Evolutionary conservation across 306 rosid genomes (phyloP).

Genomic region (Sindora glabra): DNA sequence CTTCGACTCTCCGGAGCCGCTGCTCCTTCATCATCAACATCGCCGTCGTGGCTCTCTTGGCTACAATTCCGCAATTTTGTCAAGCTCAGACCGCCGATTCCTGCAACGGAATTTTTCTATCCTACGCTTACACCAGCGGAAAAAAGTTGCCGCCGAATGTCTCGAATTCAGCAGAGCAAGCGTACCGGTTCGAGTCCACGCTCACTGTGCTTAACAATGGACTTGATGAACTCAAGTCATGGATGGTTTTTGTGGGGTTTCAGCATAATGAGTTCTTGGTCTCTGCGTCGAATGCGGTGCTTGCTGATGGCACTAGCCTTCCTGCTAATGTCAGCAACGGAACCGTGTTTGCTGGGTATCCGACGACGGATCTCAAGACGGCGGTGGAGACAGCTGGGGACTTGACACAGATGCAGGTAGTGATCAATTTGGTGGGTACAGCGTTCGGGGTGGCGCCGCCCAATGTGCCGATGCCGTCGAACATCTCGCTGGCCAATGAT

Average conservation of each 20-base stretch:
- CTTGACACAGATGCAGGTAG: conserved; percentile 67
- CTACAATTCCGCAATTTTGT: conserved; percentile 20
- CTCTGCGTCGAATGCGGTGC: conserved; percentile 63
- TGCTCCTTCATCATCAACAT: not conserved
- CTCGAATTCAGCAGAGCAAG: conserved; percentile 33
- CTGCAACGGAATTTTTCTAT: conserved; percentile 64
- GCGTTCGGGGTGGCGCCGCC: conserved; percentile 80
- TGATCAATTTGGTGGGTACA: conserved; percentile 61
- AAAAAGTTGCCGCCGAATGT: conserved; percentile 39
- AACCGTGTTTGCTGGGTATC: conserved; percentile 65
- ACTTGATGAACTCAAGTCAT: conserved; percentile 62
- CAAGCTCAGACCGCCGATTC: conserved; percentile 30
- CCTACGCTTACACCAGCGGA: conserved; percentile 52
- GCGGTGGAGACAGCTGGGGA: conserved; percentile 93
- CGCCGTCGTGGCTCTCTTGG: conserved; percentile 8
- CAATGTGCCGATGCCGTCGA: conserved; percentile 51
- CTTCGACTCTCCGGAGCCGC: not conserved
- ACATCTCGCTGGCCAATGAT: conserved; percentile 64
- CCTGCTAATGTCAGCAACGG: conserved; percentile 75
- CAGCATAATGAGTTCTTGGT: conserved; percentile 55
- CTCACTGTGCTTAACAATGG: conserved; percentile 78
- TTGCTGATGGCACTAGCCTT: conserved; percentile 44
- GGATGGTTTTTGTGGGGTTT: conserved; percentile 80
- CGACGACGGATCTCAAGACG: conserved; percentile 80
- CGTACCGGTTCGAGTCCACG: conserved; percentile 71